Percentiles rank a stretch among this genome's conserved stretches.
These are phyloP conservation scores for Penicillium robsamsonii DNA, from an alignment of 495 filamentous ascomycete species.

Conservation along the genomic window DNA sequence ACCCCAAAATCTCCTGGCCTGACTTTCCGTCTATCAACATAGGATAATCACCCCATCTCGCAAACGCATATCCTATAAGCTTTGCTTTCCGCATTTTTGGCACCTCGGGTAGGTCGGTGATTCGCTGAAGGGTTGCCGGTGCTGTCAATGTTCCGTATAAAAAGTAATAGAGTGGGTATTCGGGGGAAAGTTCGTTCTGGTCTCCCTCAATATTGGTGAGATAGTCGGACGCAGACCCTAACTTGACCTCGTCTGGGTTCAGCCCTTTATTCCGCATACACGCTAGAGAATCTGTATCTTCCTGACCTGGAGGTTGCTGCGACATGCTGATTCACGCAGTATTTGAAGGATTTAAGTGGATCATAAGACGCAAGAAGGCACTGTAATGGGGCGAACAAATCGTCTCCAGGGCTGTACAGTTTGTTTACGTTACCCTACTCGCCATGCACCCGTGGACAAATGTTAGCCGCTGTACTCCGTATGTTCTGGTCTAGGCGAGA, in stretches of 20 bases:
- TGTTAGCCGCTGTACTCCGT: no score
- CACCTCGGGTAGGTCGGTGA: constrained; percentile 19
- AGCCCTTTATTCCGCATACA: neutral
- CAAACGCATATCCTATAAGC: constrained; percentile 19
- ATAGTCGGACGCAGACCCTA: constrained; percentile 4
- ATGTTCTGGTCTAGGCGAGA: no score
- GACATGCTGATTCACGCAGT: neutral
- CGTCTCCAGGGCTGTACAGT: no score
- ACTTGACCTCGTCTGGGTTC: neutral
- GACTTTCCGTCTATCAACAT: constrained; percentile 21
- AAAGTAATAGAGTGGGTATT: constrained; percentile 24
- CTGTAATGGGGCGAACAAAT: no score
- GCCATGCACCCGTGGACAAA: no score
- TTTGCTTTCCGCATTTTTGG: constrained; percentile 20
- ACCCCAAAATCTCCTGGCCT: constrained; percentile 18
- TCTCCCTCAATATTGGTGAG: constrained; percentile 1
- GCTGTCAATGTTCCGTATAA: constrained; percentile 24
- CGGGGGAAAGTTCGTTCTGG: neutral
- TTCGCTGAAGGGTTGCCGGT: constrained; percentile 14
- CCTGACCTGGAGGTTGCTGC: neutral
- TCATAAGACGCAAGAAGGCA: neutral
- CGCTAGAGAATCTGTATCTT: constrained; percentile 1
- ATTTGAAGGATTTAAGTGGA: neutral
- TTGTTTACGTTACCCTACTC: no score
- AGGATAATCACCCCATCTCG: constrained; percentile 27